Percentiles rank a stretch among this genome's conserved stretches.
phyloP scores from a whole-genome alignment of 345 rosid genomes.

The Eucalyptus marginata region DNA sequence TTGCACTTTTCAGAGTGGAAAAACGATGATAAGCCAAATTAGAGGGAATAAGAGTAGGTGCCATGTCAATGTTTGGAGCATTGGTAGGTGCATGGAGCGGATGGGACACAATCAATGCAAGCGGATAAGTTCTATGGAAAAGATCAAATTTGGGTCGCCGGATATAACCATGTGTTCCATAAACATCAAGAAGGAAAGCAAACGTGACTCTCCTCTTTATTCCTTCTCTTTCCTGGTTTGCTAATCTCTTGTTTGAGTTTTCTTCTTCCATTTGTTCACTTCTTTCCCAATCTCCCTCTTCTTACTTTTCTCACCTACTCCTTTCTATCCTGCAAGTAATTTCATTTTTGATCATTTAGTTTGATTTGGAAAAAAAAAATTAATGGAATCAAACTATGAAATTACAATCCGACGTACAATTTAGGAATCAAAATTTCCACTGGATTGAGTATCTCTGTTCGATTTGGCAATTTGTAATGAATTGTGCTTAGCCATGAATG shows the following conservation, averaged over 20 bases:
- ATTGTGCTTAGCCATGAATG: neutral
- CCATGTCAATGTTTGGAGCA: neutral
- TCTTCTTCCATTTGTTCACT: neutral
- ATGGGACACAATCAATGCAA: neutral
- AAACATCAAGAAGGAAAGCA: neutral
- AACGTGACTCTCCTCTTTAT: neutral
- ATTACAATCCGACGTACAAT: neutral
- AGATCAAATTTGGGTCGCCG: neutral
- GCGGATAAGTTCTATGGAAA: neutral
- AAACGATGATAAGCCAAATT: neutral
- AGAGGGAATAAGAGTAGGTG: neutral
- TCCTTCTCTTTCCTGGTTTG: neutral
- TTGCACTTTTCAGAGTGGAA: neutral
- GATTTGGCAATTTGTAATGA: neutral
- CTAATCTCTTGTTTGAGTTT: neutral
- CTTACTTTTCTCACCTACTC: neutral
- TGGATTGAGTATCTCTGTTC: fast-evolving
- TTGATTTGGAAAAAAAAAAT: too few species aligned
- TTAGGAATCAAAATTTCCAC: fast-evolving
- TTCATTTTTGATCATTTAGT: too few species aligned
- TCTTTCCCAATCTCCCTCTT: neutral
- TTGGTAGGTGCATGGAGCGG: neutral
- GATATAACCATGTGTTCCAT: neutral
- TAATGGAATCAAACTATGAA: neutral
- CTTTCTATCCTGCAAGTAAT: neutral